These are phyloP conservation scores for Malus domestica DNA, from an alignment of 306 rosid genomes.

Conservation along the genomic window DNA sequence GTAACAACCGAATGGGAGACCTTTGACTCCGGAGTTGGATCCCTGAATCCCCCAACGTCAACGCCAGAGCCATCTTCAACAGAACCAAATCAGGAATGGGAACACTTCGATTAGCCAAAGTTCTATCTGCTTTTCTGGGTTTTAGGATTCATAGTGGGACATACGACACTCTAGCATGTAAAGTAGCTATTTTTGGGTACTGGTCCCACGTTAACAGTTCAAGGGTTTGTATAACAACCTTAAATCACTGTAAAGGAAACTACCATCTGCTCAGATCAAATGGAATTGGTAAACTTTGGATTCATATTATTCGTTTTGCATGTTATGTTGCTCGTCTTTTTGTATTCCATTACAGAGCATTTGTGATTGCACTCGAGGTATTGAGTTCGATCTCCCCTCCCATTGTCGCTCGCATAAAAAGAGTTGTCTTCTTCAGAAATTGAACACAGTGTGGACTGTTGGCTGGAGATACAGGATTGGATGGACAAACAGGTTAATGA, in stretches of 20 bases:
- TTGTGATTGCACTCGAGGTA: neutral
- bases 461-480: neutral
- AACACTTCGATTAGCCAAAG: conserved; percentile 36
- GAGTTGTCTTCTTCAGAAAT: neutral
- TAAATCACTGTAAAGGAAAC: neutral
- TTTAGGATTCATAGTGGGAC: neutral
- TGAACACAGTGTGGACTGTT: neutral
- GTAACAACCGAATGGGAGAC: conserved; percentile 66
- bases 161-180: conserved; percentile 10
- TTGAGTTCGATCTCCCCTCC: neutral
- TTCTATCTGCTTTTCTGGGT: neutral
- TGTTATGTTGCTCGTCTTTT: neutral
- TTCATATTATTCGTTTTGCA: neutral
- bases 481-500: neutral
- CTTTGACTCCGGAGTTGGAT: conserved; percentile 56
- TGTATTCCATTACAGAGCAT: neutral
- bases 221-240: conserved; percentile 3
- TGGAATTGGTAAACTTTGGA: neutral
- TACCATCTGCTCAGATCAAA: neutral
- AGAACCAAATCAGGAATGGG: conserved; percentile 42
- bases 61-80: conserved; percentile 41
- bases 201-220: conserved; percentile 10
- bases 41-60: conserved; percentile 51
- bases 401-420: neutral
- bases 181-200: conserved; percentile 9